Evolutionary conservation across 768 basidiomycete genomes (phyloP), one percentile per base, ranked within the genome.

Genomic region (Boletales sp.): DNA sequence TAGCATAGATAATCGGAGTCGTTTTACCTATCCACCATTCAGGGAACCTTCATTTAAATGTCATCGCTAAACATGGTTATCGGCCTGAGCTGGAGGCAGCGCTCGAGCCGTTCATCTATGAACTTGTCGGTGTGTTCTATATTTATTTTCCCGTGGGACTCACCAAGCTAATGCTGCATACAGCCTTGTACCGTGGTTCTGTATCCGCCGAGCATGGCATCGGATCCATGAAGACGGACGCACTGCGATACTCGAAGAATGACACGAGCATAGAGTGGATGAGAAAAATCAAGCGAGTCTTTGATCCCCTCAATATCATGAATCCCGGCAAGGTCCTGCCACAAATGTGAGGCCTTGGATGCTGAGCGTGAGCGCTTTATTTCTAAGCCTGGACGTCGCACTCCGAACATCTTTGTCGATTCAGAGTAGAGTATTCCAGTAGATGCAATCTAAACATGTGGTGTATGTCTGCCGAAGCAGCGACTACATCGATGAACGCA

Each of bases 171-270:
- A 43, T 39, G 13, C 12, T 27, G 15, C 44, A 18, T 32, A 5
- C 54, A 91, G 88, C 84, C 17, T 82, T 81, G 2, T 79, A 88
- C 62, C 80, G 83, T 44, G 95, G 95, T 8, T 97, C 95, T 0
- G 83, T 99, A 56, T 97, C 94, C 7, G 95, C 95, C 2, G 95
- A 99, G 64, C 95, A 99, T 66, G 95, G 95, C 6, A 84, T 99
- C 46, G 94, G 95, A n/a, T 79, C 86, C 0, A 92, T 92, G 88
- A 98, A 98, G 73, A 87, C 89, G 0, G 83, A 87, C 48, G 90
- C 91, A 14, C 80, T 98, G 18, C 78, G 78, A 35, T 98, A 97
- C 69, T 92, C 91, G 7, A 97, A 97, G 72, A 78, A 73, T 52
- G 72, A 76, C 8, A 78, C 82, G 19, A 90, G 87, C 63, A 87